Evolutionary conservation across 305 asterid species (phyloP), one percentile per base, ranked within the genome.

Genomic region (Fraxinus sp.): DNA sequence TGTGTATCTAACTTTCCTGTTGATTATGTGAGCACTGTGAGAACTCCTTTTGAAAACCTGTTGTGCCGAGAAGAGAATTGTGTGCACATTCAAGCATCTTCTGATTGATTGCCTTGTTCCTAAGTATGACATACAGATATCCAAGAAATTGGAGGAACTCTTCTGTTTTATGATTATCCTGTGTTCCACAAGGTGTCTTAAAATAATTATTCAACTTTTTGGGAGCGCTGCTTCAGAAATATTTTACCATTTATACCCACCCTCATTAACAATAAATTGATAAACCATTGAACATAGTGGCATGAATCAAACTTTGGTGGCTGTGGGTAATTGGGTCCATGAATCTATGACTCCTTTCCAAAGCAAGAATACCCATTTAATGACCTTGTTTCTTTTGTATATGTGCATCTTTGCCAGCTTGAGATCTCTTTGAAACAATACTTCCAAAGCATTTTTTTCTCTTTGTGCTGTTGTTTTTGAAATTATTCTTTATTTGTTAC

Each of bases 1-100:
- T 74, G 46, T 41, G 28, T 64, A 35, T 49, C 30, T 13, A 36
- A 11, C 71, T 49, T n/a, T 71, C 41, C 72, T 5, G n/a, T 77
- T 16, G 83, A 72, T 72, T 77, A 71, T 72, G 74, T 37, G 76
- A 22, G 39, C 77, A 22, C 68, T 43, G 16, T 24, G 26, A 18
- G 28, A 68, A 49, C 5, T 64, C 78, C n/a, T 4, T 74, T 59
- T 18, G 81, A 18, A 52, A 46, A 37, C 59, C 76, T 82, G 33
- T 32, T 30, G 30, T 41, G 79, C 30, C 59, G 43, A 81, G 77
- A 84, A 57, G 46, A 7, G 71, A 46, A 18, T 83, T 78, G 46
- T 28, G 43, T 79, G 77, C 18, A 16, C 71, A n/a, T 75, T 64
- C 78, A 32, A 64, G 78, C 62, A 75, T 43, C 59, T 79, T 79